A percentile compares a stretch with the other conserved stretches of the same genome.
phyloP scores from a whole-genome alignment of 225 moss, liverwort and hornwort genomes.

The Polytrichum formosum region DNA sequence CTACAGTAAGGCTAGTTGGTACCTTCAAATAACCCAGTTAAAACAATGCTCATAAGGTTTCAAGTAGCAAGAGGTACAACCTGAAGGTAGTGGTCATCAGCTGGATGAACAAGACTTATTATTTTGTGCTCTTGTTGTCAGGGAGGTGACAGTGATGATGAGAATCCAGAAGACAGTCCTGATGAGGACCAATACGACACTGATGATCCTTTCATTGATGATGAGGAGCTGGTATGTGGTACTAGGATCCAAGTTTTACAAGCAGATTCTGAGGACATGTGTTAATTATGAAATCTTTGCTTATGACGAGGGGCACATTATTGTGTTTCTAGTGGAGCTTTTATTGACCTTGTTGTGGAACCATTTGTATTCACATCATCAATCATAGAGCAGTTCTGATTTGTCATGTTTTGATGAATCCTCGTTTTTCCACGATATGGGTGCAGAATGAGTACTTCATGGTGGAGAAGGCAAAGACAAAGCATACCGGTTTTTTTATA shows the following conservation, averaged over 20 bases:
- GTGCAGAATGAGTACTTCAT: constrained; percentile 88
- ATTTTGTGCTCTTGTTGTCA: constrained; percentile 16
- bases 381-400: too few relatives aligned
- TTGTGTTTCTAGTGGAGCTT: not conserved
- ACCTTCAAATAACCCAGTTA: not conserved
- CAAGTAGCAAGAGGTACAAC: too few relatives aligned
- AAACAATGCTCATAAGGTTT: not conserved
- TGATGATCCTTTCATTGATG: constrained; percentile 94
- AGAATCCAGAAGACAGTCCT: constrained; percentile 62
- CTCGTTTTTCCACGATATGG: too few relatives aligned
- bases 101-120: too few relatives aligned
- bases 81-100: too few relatives aligned
- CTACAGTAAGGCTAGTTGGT: not conserved
- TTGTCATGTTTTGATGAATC: too few relatives aligned
- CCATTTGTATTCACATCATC: too few relatives aligned
- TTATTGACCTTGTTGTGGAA: too few relatives aligned
- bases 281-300: not conserved
- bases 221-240: constrained; percentile 74
- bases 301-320: not conserved
- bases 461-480: constrained; percentile 84
- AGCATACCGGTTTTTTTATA: constrained; percentile 89
- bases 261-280: too few relatives aligned
- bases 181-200: constrained; percentile 93
- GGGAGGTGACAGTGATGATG: constrained; percentile 96
- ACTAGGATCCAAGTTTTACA: not conserved